Evolutionary conservation across 2,329 filamentous ascomycete genomes (phyloP).

Genomic region (Trichophyton simii): DNA sequence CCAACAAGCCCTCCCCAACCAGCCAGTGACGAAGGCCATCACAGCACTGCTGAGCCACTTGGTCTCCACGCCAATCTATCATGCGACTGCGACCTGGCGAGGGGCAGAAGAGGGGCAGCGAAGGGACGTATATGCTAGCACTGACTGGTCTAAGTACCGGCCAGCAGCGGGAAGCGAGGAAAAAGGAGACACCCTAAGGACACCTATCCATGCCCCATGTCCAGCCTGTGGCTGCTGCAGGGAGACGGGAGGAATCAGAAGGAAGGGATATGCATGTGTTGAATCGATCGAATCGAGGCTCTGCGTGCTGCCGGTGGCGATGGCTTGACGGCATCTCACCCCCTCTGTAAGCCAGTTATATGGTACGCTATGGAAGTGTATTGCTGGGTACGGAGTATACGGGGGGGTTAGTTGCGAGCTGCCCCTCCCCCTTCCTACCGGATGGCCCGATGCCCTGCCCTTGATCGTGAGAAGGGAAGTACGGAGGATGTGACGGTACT

Average conservation of each 20-base stretch:
- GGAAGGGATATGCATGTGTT: not conserved
- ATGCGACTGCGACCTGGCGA: not conserved
- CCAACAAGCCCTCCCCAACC: not conserved
- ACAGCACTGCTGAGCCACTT: not conserved
- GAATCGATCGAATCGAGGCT: conserved; percentile 2
- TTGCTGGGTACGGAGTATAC: too few relatives aligned
- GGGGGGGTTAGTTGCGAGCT: not conserved
- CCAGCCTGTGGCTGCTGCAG: not conserved
- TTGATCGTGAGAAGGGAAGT: not conserved
- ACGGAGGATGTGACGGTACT: not conserved
- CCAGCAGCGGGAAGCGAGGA: not conserved
- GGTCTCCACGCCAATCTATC: not conserved
- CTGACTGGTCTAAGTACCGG: not conserved
- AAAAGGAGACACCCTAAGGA: too few relatives aligned
- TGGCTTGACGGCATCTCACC: not conserved
- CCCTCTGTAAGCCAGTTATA: too few relatives aligned
- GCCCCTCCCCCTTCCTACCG: not conserved
- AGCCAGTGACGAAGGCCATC: not conserved
- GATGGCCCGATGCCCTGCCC: not conserved
- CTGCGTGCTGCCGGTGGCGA: not conserved
- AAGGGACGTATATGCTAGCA: too few relatives aligned
- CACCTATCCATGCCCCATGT: too few relatives aligned
- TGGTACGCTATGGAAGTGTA: too few relatives aligned
- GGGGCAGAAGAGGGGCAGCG: too few relatives aligned
- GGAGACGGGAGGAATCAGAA: not conserved